phyloP scores from a whole-genome alignment of 2,329 filamentous ascomycete species.

The Sclerotinia spermophila region DNA sequence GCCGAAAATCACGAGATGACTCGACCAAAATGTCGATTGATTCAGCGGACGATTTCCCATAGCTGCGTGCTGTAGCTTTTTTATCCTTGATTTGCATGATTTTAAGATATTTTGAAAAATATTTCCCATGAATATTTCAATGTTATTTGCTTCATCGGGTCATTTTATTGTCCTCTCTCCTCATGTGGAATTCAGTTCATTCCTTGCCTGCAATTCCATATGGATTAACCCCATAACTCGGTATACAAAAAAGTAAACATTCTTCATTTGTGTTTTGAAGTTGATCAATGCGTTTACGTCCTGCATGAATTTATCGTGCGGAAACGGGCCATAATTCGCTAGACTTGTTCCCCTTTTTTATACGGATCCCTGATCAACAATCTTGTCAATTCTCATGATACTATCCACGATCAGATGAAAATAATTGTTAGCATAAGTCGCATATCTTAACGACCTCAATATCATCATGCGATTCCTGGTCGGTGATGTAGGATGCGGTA shows the following conservation, averaged over 20 bases:
- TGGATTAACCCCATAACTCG: background rate
- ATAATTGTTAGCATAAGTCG: background rate
- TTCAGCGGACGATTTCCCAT: too few species aligned
- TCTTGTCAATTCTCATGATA: background rate
- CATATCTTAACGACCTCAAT: background rate
- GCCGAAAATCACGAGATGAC: background rate
- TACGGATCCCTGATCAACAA: background rate
- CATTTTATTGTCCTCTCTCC: background rate
- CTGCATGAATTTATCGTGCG: background rate
- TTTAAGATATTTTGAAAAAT: background rate
- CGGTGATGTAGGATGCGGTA: background rate
- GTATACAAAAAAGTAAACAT: background rate
- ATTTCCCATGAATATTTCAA: background rate
- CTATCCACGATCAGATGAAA: background rate
- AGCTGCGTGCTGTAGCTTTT: background rate
- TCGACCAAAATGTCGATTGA: background rate
- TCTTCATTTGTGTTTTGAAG: background rate
- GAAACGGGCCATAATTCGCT: background rate
- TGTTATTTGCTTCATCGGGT: background rate
- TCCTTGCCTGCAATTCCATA: background rate
- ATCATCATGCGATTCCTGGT: background rate
- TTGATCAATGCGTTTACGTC: constrained; percentile 7
- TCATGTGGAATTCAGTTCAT: background rate
- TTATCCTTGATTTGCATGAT: too few species aligned
- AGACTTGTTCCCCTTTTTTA: background rate